Conservation (phyloP, 176 grass and related monocot species). For the Tuctoria greenei region DNA sequence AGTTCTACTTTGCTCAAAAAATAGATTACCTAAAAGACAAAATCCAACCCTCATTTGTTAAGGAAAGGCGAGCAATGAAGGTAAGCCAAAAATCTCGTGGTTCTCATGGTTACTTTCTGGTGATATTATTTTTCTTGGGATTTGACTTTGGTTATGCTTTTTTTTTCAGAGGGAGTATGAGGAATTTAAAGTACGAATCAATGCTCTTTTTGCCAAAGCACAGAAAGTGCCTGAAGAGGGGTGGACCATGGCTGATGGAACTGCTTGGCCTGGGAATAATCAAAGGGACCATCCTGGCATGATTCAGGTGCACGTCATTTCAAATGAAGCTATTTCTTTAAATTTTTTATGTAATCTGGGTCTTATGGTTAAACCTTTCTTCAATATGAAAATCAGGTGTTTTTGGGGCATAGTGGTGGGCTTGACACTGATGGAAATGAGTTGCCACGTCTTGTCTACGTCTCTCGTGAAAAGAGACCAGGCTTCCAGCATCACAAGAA, state of each 20-base stretch:
- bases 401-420: slow-evolving; percentile 96
- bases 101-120: slow-evolving; percentile 22
- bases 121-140: slow-evolving; percentile 8
- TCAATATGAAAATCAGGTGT: slow-evolving; percentile 63
- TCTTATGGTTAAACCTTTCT: slow-evolving; percentile 25
- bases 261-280: slow-evolving; percentile 98
- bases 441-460: slow-evolving; percentile 93
- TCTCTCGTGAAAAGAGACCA: slow-evolving; percentile 99
- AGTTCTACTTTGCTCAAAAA: slow-evolving; percentile 98
- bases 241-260: slow-evolving; percentile 99
- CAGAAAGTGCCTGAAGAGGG: slow-evolving; percentile 99
- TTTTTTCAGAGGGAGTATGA: slow-evolving; percentile 95
- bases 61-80: slow-evolving; percentile 99
- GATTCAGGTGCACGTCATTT: slow-evolving; percentile 80
- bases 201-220: slow-evolving; percentile 98
- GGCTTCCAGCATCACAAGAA: slow-evolving; percentile 99
- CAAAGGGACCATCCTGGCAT: slow-evolving; percentile 98
- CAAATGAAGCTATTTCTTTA: background rate
- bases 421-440: slow-evolving; percentile 99
- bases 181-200: slow-evolving; percentile 93
- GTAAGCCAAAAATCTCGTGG: slow-evolving; percentile 44
- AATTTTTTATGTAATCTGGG: background rate
- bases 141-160: slow-evolving; percentile 20
- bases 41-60: slow-evolving; percentile 96
- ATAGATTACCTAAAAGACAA: slow-evolving; percentile 98